Conservation (phyloP, 768 basidiomycete genomes). For the Lactifluus echinatus region DNA sequence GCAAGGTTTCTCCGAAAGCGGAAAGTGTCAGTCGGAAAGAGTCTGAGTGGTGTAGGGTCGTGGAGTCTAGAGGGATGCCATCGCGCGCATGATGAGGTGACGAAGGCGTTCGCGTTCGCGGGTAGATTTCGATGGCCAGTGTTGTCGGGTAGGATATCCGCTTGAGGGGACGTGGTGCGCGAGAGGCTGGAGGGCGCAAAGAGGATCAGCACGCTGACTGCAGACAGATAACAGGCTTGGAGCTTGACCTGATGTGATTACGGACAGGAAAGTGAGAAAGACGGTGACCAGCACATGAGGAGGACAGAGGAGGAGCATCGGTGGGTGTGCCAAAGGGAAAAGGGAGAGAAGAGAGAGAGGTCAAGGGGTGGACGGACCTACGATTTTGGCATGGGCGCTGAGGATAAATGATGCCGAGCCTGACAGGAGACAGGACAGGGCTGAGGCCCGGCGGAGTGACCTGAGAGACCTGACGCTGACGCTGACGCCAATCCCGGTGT, state of each 20-base stretch:
- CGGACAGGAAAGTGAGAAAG: constrained; percentile 12
- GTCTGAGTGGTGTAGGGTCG: constrained; percentile 55
- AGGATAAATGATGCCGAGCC: too few relatives aligned
- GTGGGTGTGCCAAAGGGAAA: neutral
- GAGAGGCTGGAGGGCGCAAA: constrained; percentile 4
- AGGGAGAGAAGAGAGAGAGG: neutral
- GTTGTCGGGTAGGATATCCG: constrained; percentile 32
- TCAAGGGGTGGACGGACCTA: neutral
- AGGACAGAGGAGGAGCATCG: constrained; percentile 3
- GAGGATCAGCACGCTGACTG: neutral
- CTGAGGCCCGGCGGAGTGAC: too few relatives aligned
- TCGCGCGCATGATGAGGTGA: constrained; percentile 7
- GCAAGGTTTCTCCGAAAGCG: constrained; percentile 55
- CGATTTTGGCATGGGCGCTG: too few relatives aligned
- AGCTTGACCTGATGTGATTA: constrained; percentile 8
- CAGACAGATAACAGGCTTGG: neutral
- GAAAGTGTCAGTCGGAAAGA: constrained; percentile 61
- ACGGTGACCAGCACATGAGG: constrained; percentile 20
- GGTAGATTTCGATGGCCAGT: constrained; percentile 36
- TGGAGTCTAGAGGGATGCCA: constrained; percentile 30
- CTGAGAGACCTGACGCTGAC: too few relatives aligned
- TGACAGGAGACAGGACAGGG: too few relatives aligned
- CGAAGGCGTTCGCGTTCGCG: constrained; percentile 22
- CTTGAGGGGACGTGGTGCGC: constrained; percentile 30
- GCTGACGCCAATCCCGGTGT: too few relatives aligned